Conservation (phyloP, 2,329 filamentous ascomycete genomes). For the Camptophora hylomeconis region DNA sequence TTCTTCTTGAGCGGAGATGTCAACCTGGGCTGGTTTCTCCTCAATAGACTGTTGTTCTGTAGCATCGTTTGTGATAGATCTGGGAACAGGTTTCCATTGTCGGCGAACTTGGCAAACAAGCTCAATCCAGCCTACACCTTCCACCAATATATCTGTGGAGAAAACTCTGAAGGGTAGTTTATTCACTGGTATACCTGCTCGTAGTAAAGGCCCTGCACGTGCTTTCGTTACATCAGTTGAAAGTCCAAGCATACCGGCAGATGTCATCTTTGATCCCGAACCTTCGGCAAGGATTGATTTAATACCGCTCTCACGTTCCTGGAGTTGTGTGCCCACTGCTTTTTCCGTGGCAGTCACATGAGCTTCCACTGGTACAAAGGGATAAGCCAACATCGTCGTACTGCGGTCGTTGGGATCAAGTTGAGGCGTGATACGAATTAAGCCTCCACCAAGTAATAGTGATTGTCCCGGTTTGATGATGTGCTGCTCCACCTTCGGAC, state of each 20-base stretch:
- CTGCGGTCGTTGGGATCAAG: constrained; percentile 12
- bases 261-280: constrained; percentile 42
- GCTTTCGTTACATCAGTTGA: constrained; percentile 71
- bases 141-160: constrained; percentile 72
- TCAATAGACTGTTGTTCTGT: constrained; percentile 1
- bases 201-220: constrained; percentile 62
- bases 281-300: constrained; percentile 31
- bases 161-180: constrained; percentile 65
- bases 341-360: constrained; percentile 74
- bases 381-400: constrained; percentile 59
- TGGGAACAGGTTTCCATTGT: constrained; percentile 27
- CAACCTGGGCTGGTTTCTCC: constrained; percentile 5
- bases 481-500: constrained; percentile 60
- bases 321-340: constrained; percentile 58
- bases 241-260: constrained; percentile 63
- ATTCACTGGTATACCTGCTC: constrained; percentile 39
- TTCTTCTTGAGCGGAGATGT: not conserved
- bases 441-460: constrained; percentile 68
- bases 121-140: constrained; percentile 90
- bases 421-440: constrained; percentile 74
- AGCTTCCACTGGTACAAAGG: constrained; percentile 65
- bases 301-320: constrained; percentile 49
- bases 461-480: constrained; percentile 65
- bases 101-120: constrained; percentile 67
- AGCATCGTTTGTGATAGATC: constrained; percentile 17